Conservation (phyloP, 2,329 filamentous ascomycete species). For the Plectosphaerella cucumerina region DNA sequence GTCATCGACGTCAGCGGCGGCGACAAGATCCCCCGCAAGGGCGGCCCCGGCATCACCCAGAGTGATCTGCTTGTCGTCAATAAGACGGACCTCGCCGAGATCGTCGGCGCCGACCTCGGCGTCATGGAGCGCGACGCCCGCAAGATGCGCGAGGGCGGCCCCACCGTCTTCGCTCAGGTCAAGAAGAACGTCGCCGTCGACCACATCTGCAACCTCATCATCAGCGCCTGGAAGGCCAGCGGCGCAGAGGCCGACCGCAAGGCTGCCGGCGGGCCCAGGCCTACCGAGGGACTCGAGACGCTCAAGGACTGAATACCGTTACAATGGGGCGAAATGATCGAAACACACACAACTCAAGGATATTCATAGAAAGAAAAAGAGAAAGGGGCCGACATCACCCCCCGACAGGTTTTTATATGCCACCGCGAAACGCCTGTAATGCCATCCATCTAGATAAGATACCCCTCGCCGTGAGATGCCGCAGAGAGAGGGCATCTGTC, state of each 20-base stretch:
- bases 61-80: constrained; percentile 92
- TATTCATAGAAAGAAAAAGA: neutral
- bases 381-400: neutral
- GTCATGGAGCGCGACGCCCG: constrained; percentile 95
- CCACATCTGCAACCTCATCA: constrained; percentile 81
- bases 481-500: neutral
- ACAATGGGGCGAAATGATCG: constrained; percentile 7
- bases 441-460: constrained; percentile 15
- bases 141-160: constrained; percentile 93
- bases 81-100: constrained; percentile 91
- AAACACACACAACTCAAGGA: constrained; percentile 3
- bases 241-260: constrained; percentile 65
- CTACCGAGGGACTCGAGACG: constrained; percentile 51
- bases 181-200: constrained; percentile 84
- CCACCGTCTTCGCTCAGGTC: constrained; percentile 95
- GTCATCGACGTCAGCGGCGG: constrained; percentile 96
- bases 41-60: constrained; percentile 94
- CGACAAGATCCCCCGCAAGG: constrained; percentile 95
- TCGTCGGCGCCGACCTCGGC: constrained; percentile 81
- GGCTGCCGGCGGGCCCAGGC: constrained; percentile 50
- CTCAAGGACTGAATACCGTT: constrained; percentile 21
- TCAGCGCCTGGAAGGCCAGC: constrained; percentile 89
- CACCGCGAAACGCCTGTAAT: constrained; percentile 13
- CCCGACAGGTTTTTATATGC: neutral
- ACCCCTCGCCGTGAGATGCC: neutral